A percentile compares a stretch with the other conserved stretches of the same genome.
phyloP scores from a whole-genome alignment of 2,329 filamentous ascomycete genomes.

The Scopulariopsis brevicaulis region DNA sequence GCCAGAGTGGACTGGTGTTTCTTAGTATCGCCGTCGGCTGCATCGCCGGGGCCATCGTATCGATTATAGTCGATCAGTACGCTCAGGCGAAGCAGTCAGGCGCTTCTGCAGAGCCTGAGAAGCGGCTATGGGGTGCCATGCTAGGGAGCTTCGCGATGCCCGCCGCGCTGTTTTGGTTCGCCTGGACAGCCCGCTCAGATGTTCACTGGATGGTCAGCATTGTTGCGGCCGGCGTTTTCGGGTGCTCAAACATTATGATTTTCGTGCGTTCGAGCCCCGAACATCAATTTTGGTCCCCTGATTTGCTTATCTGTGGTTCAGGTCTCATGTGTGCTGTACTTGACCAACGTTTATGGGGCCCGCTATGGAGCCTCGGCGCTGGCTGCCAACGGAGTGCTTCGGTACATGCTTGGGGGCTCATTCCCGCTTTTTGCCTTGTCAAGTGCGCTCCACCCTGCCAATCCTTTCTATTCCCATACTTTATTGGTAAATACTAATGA shows the following conservation, averaged over 20 bases:
- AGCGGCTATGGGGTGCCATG: slow-evolving; percentile 39
- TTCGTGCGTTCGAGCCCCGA: slow-evolving; percentile 29
- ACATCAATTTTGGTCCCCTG: background rate
- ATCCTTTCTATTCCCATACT: background rate
- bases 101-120: background rate
- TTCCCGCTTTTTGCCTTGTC: background rate
- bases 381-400: background rate
- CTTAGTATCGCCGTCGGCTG: slow-evolving; percentile 54
- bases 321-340: background rate
- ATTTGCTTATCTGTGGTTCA: background rate
- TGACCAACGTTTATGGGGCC: background rate
- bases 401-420: background rate
- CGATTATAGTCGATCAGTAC: slow-evolving; percentile 24
- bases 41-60: slow-evolving; percentile 48
- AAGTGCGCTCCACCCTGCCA: slow-evolving; percentile 12
- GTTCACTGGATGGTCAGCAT: slow-evolving; percentile 47
- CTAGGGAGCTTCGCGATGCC: slow-evolving; percentile 48
- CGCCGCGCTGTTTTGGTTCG: slow-evolving; percentile 52
- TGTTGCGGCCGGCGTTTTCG: slow-evolving; percentile 33
- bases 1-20: slow-evolving; percentile 49
- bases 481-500: background rate
- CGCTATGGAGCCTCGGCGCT: background rate
- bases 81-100: background rate
- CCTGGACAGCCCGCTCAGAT: slow-evolving; percentile 45
- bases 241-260: slow-evolving; percentile 44